These are phyloP conservation scores for Myxozyma vanderwaltii DNA, from an alignment of 805 yeast species.

Conservation along the genomic window DNA sequence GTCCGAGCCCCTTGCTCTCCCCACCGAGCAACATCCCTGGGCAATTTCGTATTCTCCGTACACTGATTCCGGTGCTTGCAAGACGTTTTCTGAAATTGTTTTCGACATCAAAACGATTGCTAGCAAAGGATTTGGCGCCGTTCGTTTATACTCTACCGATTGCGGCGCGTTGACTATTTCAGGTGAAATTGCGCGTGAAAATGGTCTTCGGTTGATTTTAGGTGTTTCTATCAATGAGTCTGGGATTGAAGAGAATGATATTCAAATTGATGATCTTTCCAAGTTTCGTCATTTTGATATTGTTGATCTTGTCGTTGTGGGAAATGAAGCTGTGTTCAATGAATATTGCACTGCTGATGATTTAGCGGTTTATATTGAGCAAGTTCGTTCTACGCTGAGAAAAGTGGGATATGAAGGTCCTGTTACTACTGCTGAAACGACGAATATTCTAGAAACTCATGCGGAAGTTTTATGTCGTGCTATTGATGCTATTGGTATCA, in stretches of 20 bases:
- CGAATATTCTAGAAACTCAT: constrained; percentile 61
- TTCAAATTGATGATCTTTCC: constrained; percentile 57
- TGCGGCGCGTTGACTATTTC: constrained; percentile 70
- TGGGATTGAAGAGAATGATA: constrained; percentile 60
- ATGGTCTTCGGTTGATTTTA: constrained; percentile 68
- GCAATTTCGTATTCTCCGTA: constrained; percentile 59
- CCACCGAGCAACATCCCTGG: constrained; percentile 36
- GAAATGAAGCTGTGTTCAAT: constrained; percentile 80
- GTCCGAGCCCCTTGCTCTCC: not conserved
- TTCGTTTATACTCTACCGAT: constrained; percentile 86
- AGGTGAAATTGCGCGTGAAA: constrained; percentile 27
- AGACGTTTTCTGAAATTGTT: constrained; percentile 54
- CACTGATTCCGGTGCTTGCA: constrained; percentile 60
- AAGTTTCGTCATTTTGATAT: constrained; percentile 61
- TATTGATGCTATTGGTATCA: constrained; percentile 81
- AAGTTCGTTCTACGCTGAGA: constrained; percentile 59
- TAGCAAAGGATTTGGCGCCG: constrained; percentile 60
- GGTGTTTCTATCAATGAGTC: constrained; percentile 74
- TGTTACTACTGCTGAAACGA: constrained; percentile 87
- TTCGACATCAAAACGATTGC: constrained; percentile 61
- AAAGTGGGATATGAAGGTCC: constrained; percentile 74
- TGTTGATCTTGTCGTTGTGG: constrained; percentile 76
- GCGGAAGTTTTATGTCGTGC: constrained; percentile 63
- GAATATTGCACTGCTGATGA: constrained; percentile 63
- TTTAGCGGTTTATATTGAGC: constrained; percentile 62